These are phyloP conservation scores for Diplodia sapinea DNA, from an alignment of 2,329 filamentous ascomycete species.

Conservation along the genomic window DNA sequence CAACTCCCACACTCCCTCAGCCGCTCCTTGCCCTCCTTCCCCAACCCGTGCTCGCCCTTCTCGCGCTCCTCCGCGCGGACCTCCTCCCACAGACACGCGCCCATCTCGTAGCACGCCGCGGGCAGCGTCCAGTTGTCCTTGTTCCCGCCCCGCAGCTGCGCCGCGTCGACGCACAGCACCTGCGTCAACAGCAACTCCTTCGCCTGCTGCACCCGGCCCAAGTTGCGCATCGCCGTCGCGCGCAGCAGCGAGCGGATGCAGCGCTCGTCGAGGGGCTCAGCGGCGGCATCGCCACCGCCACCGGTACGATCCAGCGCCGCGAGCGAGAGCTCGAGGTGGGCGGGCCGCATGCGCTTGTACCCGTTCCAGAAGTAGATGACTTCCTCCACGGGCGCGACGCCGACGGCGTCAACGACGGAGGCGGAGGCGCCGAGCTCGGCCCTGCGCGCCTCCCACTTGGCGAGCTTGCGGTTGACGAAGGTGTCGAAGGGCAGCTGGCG, in stretches of 20 bases:
- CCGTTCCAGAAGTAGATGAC: constrained; percentile 97
- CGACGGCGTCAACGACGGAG: constrained; percentile 78
- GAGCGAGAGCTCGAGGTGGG: constrained; percentile 69
- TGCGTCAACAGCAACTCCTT: constrained; percentile 65
- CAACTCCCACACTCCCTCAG: constrained; percentile 67
- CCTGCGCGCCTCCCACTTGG: constrained; percentile 84
- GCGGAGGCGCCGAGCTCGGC: constrained; percentile 63
- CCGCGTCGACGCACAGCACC: constrained; percentile 65
- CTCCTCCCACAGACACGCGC: constrained; percentile 79
- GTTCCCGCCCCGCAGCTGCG: constrained; percentile 62
- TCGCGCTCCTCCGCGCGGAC: constrained; percentile 44
- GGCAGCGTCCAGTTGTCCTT: constrained; percentile 75
- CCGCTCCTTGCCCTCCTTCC: constrained; percentile 48
- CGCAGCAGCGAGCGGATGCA: constrained; percentile 71
- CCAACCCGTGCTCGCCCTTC: constrained; percentile 40
- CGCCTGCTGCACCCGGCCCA: constrained; percentile 69
- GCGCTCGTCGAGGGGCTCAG: constrained; percentile 58
- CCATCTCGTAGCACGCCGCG: constrained; percentile 84
- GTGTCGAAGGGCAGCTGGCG: constrained; percentile 87
- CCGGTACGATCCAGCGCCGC: constrained; percentile 56
- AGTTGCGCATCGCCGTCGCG: constrained; percentile 68
- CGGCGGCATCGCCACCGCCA: constrained; percentile 32
- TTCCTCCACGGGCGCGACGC: constrained; percentile 80
- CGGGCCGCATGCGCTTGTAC: constrained; percentile 74
- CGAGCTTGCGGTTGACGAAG: constrained; percentile 81